These are phyloP conservation scores for Hypsizygus ulmarius DNA, from an alignment of 1,284 basidiomycete species.

Conservation along the genomic window DNA sequence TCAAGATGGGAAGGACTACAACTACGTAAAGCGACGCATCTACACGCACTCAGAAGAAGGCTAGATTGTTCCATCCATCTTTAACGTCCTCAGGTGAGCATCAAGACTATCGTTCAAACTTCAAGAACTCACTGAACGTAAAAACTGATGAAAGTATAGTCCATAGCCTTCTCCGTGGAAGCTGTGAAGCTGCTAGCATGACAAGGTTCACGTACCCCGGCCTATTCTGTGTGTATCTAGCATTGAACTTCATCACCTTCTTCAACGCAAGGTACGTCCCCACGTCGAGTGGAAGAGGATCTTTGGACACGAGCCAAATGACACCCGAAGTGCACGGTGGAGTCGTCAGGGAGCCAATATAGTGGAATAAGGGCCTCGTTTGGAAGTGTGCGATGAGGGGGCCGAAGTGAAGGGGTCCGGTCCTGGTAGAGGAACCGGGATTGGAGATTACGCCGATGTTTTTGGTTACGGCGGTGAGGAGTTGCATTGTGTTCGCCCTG, in stretches of 20 bases:
- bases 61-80: too few species aligned
- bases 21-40: too few species aligned
- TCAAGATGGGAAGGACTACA: too few species aligned
- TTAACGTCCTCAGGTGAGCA: too few species aligned
- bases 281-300: slow-evolving; percentile 4
- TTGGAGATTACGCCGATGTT: background rate
- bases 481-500: background rate
- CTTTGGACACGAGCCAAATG: slow-evolving; percentile 11
- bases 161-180: background rate
- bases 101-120: slow-evolving; percentile 4
- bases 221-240: slow-evolving; percentile 7
- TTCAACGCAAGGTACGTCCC: slow-evolving; percentile 8
- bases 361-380: slow-evolving; percentile 1
- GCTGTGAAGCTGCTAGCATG: background rate
- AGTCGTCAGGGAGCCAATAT: slow-evolving; percentile 14
- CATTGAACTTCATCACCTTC: slow-evolving; percentile 8
- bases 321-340: slow-evolving; percentile 13
- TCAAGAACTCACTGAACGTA: background rate
- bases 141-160: background rate
- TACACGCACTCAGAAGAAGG: too few species aligned
- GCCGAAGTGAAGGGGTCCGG: background rate
- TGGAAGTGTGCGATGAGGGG: slow-evolving; percentile 4
- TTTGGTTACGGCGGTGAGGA: slow-evolving; percentile 3
- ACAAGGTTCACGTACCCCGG: slow-evolving; percentile 1
- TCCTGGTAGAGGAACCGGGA: background rate